A percentile compares a stretch with the other conserved stretches of the same genome.
Evolutionary conservation across 257 asterid species (phyloP).

Genomic region (Fraxinus pennsylvanica): DNA sequence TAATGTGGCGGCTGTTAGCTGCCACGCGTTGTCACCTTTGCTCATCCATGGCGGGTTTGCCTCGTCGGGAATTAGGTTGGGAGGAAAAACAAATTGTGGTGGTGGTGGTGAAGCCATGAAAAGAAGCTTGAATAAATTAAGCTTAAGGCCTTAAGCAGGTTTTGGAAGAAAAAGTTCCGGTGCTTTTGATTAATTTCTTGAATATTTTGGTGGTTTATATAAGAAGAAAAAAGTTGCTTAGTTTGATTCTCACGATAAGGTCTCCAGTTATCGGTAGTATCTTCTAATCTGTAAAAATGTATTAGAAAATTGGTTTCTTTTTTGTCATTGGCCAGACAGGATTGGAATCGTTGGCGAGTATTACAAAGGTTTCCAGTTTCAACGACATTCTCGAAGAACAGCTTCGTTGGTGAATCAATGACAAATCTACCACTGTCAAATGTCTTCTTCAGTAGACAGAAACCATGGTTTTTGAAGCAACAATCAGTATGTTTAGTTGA

Average conservation of each 20-base stretch:
- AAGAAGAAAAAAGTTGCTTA: not conserved
- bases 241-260: slow-evolving; percentile 49
- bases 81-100: slow-evolving; percentile 30
- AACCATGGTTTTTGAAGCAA: too few relatives aligned
- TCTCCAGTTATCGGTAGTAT: slow-evolving; percentile 14
- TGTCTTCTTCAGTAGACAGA: not conserved
- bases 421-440: not conserved
- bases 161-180: not conserved
- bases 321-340: slow-evolving; percentile 27
- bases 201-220: slow-evolving; percentile 16
- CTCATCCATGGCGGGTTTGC: slow-evolving; percentile 58
- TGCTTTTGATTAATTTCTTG: too few relatives aligned
- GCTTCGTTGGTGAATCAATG: not conserved
- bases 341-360: slow-evolving; percentile 19
- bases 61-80: slow-evolving; percentile 26
- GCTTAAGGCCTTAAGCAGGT: not conserved
- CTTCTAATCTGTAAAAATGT: slow-evolving; percentile 11
- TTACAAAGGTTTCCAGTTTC: slow-evolving; percentile 26
- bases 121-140: not conserved
- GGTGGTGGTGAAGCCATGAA: slow-evolving; percentile 14
- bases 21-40: slow-evolving; percentile 77
- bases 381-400: slow-evolving; percentile 21
- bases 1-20: slow-evolving; percentile 57
- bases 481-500: too few relatives aligned
- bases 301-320: not conserved